phyloP scores from a whole-genome alignment of 2,329 filamentous ascomycete genomes.

The Aphanocladium album region DNA sequence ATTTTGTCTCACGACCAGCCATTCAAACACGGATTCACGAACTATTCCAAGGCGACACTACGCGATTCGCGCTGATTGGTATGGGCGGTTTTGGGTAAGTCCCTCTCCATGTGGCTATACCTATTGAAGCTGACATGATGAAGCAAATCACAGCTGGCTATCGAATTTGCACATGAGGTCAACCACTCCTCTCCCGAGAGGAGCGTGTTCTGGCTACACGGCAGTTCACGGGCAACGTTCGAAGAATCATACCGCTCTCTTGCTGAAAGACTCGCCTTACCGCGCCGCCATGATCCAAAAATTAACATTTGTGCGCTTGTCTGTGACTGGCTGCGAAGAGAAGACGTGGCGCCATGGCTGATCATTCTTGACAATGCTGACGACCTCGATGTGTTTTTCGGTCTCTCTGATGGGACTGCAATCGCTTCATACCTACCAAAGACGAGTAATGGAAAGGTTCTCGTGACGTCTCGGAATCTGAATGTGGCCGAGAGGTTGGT shows the following conservation, averaged over 20 bases:
- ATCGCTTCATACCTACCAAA: constrained; percentile 18
- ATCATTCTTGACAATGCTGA: constrained; percentile 20
- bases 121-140: background rate
- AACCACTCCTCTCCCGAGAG: background rate
- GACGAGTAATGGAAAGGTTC: constrained; percentile 13
- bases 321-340: constrained; percentile 16
- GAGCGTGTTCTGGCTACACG: constrained; percentile 17
- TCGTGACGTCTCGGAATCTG: constrained; percentile 17
- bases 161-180: constrained; percentile 14
- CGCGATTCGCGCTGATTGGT: constrained; percentile 13
- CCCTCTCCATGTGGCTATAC: background rate
- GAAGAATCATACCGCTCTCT: constrained; percentile 14
- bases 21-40: constrained; percentile 13
- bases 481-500: constrained; percentile 15
- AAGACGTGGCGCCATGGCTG: constrained; percentile 16
- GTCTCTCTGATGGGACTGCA: background rate
- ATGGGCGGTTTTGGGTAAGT: constrained; percentile 17
- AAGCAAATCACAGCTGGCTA: constrained; percentile 19
- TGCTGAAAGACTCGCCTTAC: constrained; percentile 13
- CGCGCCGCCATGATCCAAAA: constrained; percentile 10
- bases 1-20: constrained; percentile 14
- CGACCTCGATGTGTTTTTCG: constrained; percentile 13
- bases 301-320: constrained; percentile 15
- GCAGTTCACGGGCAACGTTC: constrained; percentile 10
- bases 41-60: background rate